phyloP scores from a whole-genome alignment of 345 rosid genomes.

The Excoecaria agallocha region DNA sequence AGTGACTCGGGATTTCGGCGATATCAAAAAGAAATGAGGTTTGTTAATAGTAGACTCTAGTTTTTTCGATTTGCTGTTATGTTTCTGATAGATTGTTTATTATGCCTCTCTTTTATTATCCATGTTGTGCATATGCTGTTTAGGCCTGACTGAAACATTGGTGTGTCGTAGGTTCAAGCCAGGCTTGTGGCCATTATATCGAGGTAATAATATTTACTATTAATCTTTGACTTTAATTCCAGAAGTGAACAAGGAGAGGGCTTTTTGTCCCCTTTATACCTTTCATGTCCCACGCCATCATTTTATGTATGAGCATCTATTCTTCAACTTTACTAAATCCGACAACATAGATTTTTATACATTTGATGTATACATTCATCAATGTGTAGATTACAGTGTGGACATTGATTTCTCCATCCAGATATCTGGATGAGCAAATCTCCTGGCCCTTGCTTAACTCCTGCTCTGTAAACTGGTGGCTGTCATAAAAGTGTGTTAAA shows the following conservation, averaged over 20 bases:
- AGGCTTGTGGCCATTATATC: constrained; percentile 92
- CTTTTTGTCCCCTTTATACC: background rate
- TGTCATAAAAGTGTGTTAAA: background rate
- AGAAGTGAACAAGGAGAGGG: background rate
- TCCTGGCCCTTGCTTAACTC: too few species aligned
- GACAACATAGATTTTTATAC: too few species aligned
- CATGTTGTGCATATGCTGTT: background rate
- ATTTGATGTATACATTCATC: too few species aligned
- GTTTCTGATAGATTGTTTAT: background rate
- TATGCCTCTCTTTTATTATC: constrained; percentile 2
- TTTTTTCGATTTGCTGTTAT: constrained; percentile 14
- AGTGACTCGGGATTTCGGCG: constrained; percentile 82
- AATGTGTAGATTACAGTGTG: too few species aligned
- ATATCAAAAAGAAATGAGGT: constrained; percentile 98
- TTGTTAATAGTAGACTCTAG: constrained; percentile 16
- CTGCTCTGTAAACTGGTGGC: too few species aligned
- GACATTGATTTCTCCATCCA: background rate
- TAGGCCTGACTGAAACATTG: constrained; percentile 26
- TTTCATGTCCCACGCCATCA: background rate
- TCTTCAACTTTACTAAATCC: background rate
- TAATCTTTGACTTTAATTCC: background rate
- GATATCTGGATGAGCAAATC: background rate
- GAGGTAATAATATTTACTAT: constrained; percentile 51
- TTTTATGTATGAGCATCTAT: background rate
- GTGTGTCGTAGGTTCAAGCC: constrained; percentile 61